Base-by-base conservation (phyloP, 139 green algal species). In the Coelastrella sp. region DNA sequence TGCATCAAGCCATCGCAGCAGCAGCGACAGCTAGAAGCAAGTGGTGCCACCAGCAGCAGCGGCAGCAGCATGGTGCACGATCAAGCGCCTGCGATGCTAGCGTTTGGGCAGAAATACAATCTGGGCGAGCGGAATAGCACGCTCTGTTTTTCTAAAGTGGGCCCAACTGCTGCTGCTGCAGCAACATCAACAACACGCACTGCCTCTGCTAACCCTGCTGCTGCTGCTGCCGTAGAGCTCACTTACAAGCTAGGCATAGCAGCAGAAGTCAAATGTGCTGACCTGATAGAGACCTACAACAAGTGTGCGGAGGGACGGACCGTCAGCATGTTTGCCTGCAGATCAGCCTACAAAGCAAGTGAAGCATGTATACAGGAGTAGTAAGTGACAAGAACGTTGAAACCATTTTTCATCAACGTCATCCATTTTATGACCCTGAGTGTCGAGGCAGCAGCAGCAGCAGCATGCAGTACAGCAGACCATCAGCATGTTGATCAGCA, bases 331-430 rank as follows among this genome's bases (percentile, higher is more conserved):
- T 32, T 59, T 57, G 65, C 80, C 22, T 87, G 82, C 82, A 65
- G 64, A 71, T 73, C 54, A 23, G 82, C 82, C 16, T 87, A 87
- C 65, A 64, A 20, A 7, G 82, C 82, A 66, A 78, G 60, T 32
- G 64, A 87, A 78, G 64, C 65, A 58, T 87, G 82, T 59, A 87
- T 87, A 61, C 10, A 47, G 58, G 82, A 59, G n/a, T 76, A 86
- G 60, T 86, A 23, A 86, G 80, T 65, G 17, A 22, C n/a, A 59
- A 22, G 76, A 20, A 60, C 10, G 7, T 60, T 11, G 76, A 6
- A 16, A 22, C 76, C 14, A 22, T 77, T 32, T 22, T n/a, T 23
- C 11, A 77, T 5, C 8, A 77, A 23, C 71, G 16, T 77, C 71
- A 22, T 23, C 11, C 14, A 10, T 10, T 68, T 68, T 10, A n/a